A percentile compares a stretch with the other conserved stretches of the same genome.
Conservation (phyloP, 768 basidiomycete species). For the Boletus subcaerulescens region DNA sequence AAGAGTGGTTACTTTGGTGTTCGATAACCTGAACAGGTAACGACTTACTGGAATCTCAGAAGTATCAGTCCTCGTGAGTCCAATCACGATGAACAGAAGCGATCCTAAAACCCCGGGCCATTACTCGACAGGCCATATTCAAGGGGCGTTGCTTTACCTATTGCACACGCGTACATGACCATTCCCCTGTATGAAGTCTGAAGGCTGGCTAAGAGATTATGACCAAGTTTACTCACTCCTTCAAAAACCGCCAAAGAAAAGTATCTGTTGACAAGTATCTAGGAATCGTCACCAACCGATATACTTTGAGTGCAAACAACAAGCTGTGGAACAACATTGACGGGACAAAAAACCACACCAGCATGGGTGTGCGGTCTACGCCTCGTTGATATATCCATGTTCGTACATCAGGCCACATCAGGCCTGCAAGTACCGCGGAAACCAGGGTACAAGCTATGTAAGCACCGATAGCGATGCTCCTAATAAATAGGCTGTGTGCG, state of each 20-base stretch:
- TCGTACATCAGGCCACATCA: no score
- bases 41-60: constrained; percentile 10
- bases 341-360: no score
- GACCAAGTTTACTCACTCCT: no score
- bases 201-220: no score
- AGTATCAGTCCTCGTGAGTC: constrained; percentile 3
- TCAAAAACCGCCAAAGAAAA: no score
- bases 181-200: constrained; percentile 15
- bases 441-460: not conserved
- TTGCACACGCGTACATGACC: constrained; percentile 19
- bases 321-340: no score
- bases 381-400: no score
- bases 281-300: no score
- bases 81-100: constrained; percentile 10
- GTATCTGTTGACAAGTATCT: no score
- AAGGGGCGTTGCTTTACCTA: constrained; percentile 3
- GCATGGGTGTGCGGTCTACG: no score
- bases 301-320: no score
- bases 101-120: constrained; percentile 6
- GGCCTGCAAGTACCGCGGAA: not conserved
- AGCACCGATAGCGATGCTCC: not conserved
- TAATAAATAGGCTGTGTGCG: not conserved
- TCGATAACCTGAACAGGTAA: not conserved
- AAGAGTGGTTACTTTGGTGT: not conserved
- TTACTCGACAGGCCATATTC: not conserved